These are phyloP conservation scores for Lepraria neglecta DNA, from an alignment of 495 filamentous ascomycete species.

Conservation along the genomic window DNA sequence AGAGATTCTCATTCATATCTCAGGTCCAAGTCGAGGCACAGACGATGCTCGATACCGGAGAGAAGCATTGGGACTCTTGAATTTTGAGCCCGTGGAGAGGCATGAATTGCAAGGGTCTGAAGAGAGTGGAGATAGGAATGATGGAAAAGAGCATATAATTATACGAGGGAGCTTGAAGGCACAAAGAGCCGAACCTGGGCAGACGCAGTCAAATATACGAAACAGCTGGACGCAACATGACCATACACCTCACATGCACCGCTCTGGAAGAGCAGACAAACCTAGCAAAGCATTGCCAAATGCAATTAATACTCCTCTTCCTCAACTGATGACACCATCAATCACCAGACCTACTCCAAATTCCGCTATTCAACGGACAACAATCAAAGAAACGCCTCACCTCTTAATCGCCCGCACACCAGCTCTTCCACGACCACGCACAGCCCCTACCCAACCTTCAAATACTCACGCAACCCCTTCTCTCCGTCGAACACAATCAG, in stretches of 20 bases:
- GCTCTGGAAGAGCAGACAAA: neutral
- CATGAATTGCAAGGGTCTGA: slow-evolving; percentile 22
- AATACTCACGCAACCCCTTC: neutral
- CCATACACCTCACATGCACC: neutral
- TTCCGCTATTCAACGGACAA: slow-evolving; percentile 12
- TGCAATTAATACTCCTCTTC: too few species aligned
- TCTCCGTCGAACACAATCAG: slow-evolving; percentile 29
- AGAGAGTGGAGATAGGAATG: neutral
- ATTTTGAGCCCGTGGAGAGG: slow-evolving; percentile 44
- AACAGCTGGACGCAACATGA: neutral
- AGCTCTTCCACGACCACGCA: slow-evolving; percentile 19
- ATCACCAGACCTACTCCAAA: neutral
- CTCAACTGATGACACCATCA: slow-evolving; percentile 4
- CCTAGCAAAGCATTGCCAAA: neutral
- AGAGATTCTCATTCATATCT: slow-evolving; percentile 65
- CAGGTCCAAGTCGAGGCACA: slow-evolving; percentile 51
- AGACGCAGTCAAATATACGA: neutral
- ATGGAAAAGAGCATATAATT: neutral
- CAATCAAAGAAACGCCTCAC: slow-evolving; percentile 19
- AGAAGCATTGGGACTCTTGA: slow-evolving; percentile 54
- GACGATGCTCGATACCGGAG: slow-evolving; percentile 61
- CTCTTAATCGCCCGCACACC: slow-evolving; percentile 26
- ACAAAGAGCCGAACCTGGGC: neutral
- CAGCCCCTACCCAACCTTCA: slow-evolving; percentile 4
- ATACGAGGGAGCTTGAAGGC: neutral